These are phyloP conservation scores for Neopestalotiopsis sp. DNA, from an alignment of 2,329 filamentous ascomycete genomes.

Conservation along the genomic window DNA sequence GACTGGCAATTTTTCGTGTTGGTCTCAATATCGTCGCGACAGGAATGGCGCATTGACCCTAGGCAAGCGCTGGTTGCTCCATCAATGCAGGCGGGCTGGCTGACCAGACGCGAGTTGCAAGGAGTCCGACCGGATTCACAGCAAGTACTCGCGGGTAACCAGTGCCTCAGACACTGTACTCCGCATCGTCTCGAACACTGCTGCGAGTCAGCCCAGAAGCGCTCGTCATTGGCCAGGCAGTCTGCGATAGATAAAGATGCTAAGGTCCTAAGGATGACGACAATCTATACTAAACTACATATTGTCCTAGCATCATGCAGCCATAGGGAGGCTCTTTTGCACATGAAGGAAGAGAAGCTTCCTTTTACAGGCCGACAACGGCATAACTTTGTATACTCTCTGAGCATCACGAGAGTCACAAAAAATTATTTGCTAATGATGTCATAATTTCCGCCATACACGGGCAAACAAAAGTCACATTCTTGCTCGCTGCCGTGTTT, in stretches of 20 bases:
- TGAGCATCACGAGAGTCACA: neutral
- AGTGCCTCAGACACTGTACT: slow-evolving; percentile 29
- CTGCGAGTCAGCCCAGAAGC: slow-evolving; percentile 2
- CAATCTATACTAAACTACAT: slow-evolving; percentile 8
- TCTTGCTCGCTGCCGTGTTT: neutral
- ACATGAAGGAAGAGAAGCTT: neutral
- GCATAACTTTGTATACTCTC: slow-evolving; percentile 4
- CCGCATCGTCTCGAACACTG: neutral
- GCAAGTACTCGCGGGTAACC: slow-evolving; percentile 31
- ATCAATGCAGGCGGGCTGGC: slow-evolving; percentile 35
- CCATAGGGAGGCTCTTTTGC: slow-evolving; percentile 4
- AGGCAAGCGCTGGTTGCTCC: slow-evolving; percentile 31
- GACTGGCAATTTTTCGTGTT: slow-evolving; percentile 17
- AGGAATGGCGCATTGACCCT: slow-evolving; percentile 23
- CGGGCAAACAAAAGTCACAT: neutral
- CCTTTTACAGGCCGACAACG: slow-evolving; percentile 7
- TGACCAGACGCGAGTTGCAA: slow-evolving; percentile 32
- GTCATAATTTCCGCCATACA: neutral
- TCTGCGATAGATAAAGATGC: neutral
- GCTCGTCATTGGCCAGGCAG: slow-evolving; percentile 1
- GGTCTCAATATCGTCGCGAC: slow-evolving; percentile 24
- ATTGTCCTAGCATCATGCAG: slow-evolving; percentile 5
- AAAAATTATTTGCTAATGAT: neutral
- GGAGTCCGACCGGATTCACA: slow-evolving; percentile 27
- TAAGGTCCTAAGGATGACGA: slow-evolving; percentile 11